These are phyloP conservation scores for Penicillium manginii DNA, from an alignment of 495 filamentous ascomycete genomes.

Conservation along the genomic window DNA sequence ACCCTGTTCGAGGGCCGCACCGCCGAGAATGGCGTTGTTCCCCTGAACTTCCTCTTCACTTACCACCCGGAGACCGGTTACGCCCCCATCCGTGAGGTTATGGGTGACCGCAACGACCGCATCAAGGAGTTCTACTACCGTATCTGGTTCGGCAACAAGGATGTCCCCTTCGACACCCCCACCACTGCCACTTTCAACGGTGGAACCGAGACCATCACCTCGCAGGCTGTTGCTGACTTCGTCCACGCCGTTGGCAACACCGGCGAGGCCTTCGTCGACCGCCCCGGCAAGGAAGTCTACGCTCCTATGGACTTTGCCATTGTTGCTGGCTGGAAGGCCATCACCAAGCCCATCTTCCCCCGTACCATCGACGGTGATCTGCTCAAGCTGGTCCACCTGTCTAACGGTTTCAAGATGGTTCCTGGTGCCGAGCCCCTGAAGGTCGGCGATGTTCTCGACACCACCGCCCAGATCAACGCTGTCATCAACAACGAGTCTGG, in stretches of 20 bases:
- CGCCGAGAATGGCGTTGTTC: conserved; percentile 73
- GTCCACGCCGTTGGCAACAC: conserved; percentile 98
- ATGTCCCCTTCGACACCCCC: conserved; percentile 78
- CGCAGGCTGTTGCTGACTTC: conserved; percentile 94
- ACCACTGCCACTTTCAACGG: conserved; percentile 88
- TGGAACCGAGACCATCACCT: conserved; percentile 81
- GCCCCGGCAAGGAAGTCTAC: conserved; percentile 90
- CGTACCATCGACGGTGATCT: conserved; percentile 92
- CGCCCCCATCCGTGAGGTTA: conserved; percentile 92
- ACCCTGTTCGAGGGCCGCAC: conserved; percentile 90
- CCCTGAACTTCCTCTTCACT: conserved; percentile 81
- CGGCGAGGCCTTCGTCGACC: conserved; percentile 96
- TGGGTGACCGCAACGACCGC: conserved; percentile 89
- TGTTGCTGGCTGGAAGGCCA: conserved; percentile 98
- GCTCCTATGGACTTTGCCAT: conserved; percentile 99
- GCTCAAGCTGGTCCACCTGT: conserved; percentile 91
- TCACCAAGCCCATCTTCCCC: conserved; percentile 98
- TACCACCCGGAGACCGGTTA: conserved; percentile 95
- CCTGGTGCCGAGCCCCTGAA: conserved; percentile 92
- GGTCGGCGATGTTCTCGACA: conserved; percentile 90
- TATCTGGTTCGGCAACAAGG: conserved; percentile 88
- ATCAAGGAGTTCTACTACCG: conserved; percentile 99
- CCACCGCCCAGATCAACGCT: conserved; percentile 94
- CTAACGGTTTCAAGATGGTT: conserved; percentile 97
- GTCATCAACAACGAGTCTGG: conserved; percentile 98